Evolutionary conservation across 176 grass and related monocot species (phyloP), one percentile per base, ranked within the genome.

Genomic region (Phragmites australis): DNA sequence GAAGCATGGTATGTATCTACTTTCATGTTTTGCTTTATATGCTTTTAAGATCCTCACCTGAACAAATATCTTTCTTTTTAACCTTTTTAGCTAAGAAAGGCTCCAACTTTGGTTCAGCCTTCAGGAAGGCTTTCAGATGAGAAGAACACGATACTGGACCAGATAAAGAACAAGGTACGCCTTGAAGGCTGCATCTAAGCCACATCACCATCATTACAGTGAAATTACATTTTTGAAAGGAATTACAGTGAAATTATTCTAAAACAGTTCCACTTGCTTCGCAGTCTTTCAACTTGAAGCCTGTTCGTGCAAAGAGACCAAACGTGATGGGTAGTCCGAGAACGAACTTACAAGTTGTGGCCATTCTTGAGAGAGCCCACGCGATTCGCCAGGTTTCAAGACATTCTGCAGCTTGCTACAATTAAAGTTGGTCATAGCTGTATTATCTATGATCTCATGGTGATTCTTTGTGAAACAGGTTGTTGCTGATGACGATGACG

Each of bases 341-440:
- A 76, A 93, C 88, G 19, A 93, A 93, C 70, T 77, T 99, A 21
- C 94, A 99, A 64, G 93, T 96, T 40, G 89, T 87, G 27, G 93
- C 97, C 21, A 99, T 99, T 77, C 80, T 99, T 46, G 90, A 99
- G 86, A 96, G 89, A 87, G 97, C 89, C 77, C 90, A 91, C 18
- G 97, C 93, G 15, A 99, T 99, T 88, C 97, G 88, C 45, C 90
- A 99, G 93, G 97, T 99, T 51, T 62, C 50, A 37, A 74, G 4
- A 63, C 29, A 9, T n/a, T 70, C 7, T 56, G 37, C 21, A 67
- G 34, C 21, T 68, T 68, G 23, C n/a, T 43, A 26, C 22, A 75
- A 1, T 88, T 79, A 63, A 49, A 72, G 23, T 39, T 51, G 59
- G 40, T 56, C 11, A 37, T 61, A 63, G 10, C 75, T 70, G 74